Evolutionary conservation across 2,329 filamentous ascomycete species (phyloP).

Genomic region (Fusarium bulbicola): DNA sequence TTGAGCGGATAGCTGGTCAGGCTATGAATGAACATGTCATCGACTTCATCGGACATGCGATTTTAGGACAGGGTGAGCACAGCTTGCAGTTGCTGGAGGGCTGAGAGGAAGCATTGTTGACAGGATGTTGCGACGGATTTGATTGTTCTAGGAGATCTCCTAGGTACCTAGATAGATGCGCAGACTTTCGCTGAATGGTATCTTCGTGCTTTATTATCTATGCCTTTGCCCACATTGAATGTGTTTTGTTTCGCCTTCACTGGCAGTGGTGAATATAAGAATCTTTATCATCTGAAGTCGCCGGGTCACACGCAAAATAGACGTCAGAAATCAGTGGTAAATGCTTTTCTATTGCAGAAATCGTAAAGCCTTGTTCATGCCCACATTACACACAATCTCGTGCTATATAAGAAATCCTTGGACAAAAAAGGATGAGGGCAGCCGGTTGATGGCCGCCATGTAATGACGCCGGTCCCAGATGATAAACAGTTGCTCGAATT

Average conservation of each 20-base stretch:
- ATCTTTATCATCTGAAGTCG: not conserved
- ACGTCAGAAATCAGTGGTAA: conserved; percentile 22
- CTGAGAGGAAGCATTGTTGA: not conserved
- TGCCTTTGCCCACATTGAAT: not conserved
- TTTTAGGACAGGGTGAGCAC: not conserved
- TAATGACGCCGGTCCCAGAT: conserved; percentile 43
- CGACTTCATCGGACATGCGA: not conserved
- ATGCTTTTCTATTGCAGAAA: conserved; percentile 43
- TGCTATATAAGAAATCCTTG: conserved; percentile 29
- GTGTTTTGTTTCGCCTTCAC: not conserved
- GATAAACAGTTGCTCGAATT: conserved; percentile 38
- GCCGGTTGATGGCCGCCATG: conserved; percentile 40
- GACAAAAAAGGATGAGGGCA: conserved; percentile 37
- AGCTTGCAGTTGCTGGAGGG: not conserved
- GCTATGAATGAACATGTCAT: not conserved
- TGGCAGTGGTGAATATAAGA: not conserved
- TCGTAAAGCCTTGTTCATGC: conserved; percentile 39
- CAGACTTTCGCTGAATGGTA: conserved; percentile 1
- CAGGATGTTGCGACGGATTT: not conserved
- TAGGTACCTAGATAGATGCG: conserved; percentile 13
- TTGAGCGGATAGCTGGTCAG: not conserved
- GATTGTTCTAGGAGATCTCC: not conserved
- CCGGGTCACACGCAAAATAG: not conserved
- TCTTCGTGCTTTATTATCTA: not conserved
- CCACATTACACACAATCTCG: conserved; percentile 43